Base-by-base conservation (phyloP, 352 stramenopile genomes). In the Peronospora tabacina region DNA sequence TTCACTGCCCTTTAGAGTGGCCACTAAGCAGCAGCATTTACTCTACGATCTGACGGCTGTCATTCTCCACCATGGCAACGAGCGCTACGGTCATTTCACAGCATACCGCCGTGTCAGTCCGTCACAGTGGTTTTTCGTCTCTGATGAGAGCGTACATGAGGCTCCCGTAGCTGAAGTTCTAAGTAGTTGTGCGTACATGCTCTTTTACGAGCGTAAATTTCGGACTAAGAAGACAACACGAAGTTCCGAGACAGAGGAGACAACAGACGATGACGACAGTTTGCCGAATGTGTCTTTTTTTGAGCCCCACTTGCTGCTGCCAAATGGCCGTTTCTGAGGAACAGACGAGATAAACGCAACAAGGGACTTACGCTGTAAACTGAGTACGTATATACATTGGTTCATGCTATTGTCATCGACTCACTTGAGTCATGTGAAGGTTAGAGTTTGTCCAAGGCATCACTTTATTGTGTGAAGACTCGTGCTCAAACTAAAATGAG, bases 181-280 rank as follows among this genome's bases (percentile, higher is more conserved):
- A 30, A 54, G 54, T 19, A 85, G 76, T 42, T 90, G 85, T 39
- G 84, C 84, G 26, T 95, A 95, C 65, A 90, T 95, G 78, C 52
- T 95, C n/a, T 93, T 95, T 53, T 95, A 95, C 62, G 80, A 92
- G 57, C 84, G 82, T 17, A 87, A 86, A 39, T 55, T 66, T 40
- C 66, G 72, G 24, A 52, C 63, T 13, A 76, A 72, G 61, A 55
- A 48, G n/a, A 58, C 30, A 44, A 53, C 44, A 30, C 57, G 66
- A 15, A 73, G 52, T 38, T 66, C 45, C 7, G 70, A 61, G 41
- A 75, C 55, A 0, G 57, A 63, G 35, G 47, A 67, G 37, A 69
- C 44, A 11, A 69, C 56, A 9, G 58, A 78, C 24, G 66, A 69
- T 30, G 62, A 80, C 29, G 71, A 80, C 41, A 70, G 63, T 47